Percentiles rank a stretch among this genome's conserved stretches.
These are phyloP conservation scores for Parastagonospora avenae DNA, from an alignment of 2,329 filamentous ascomycete genomes.

Conservation along the genomic window DNA sequence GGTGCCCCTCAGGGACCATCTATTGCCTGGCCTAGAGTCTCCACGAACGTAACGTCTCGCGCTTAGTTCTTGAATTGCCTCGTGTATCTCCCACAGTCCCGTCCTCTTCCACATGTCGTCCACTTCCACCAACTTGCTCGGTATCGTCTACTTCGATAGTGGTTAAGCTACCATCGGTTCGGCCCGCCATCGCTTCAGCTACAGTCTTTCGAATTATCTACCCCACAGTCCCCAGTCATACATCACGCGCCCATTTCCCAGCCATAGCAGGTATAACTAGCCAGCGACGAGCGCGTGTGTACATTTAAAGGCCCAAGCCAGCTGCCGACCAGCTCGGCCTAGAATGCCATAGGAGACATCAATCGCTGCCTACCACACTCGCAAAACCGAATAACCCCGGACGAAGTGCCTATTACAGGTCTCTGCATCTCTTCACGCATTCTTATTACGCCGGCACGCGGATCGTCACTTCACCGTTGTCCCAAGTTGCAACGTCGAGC, in stretches of 20 bases:
- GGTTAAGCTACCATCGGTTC: conserved; percentile 35
- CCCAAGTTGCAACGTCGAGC: neutral
- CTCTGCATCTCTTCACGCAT: conserved; percentile 14
- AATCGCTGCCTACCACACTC: conserved; percentile 15
- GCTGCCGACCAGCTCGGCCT: conserved; percentile 11
- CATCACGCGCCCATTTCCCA: conserved; percentile 27
- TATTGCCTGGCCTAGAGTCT: conserved; percentile 25
- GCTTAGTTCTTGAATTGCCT: conserved; percentile 35
- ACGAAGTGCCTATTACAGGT: no score
- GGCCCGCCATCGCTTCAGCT: conserved; percentile 32
- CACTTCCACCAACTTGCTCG: conserved; percentile 35
- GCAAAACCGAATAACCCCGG: conserved; percentile 11
- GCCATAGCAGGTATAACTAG: conserved; percentile 9
- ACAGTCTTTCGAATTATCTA: conserved; percentile 22
- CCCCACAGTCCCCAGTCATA: conserved; percentile 27
- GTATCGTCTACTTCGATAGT: conserved; percentile 47
- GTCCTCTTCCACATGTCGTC: conserved; percentile 44
- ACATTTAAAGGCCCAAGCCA: conserved; percentile 10
- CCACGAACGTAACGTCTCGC: conserved; percentile 38
- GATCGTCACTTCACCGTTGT: neutral
- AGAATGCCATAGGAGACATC: conserved; percentile 27
- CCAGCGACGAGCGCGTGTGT: conserved; percentile 9
- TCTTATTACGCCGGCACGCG: conserved; percentile 2
- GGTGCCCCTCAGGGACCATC: conserved; percentile 10
- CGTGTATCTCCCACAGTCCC: conserved; percentile 17